phyloP scores from a whole-genome alignment of 2,329 filamentous ascomycete species.

The Botryotinia globosa region DNA sequence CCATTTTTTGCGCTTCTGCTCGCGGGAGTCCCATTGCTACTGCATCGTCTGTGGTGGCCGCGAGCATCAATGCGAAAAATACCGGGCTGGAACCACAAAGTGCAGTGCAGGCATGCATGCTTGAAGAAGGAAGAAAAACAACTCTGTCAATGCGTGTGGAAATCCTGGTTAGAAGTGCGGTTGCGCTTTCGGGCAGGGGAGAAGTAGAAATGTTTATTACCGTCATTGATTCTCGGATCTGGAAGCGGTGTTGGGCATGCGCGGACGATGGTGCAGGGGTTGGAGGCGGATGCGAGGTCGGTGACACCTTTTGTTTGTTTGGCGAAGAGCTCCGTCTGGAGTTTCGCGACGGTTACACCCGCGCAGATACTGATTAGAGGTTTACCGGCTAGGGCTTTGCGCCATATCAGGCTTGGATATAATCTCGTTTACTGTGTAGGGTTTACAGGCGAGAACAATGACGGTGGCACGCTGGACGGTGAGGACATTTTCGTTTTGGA shows the following conservation, averaged over 20 bases:
- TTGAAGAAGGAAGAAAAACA: constrained; percentile 60
- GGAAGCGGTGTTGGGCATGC: constrained; percentile 83
- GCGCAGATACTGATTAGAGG: constrained; percentile 79
- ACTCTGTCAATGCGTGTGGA: constrained; percentile 73
- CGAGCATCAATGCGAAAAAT: constrained; percentile 69
- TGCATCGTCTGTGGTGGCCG: constrained; percentile 72
- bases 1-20: constrained; percentile 71
- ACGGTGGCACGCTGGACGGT: constrained; percentile 68
- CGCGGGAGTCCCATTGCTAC: constrained; percentile 76
- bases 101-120: constrained; percentile 72
- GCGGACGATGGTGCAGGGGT: constrained; percentile 45
- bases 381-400: constrained; percentile 71
- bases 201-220: constrained; percentile 65
- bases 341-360: constrained; percentile 68
- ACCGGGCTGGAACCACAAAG: constrained; percentile 73
- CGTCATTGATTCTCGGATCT: constrained; percentile 79
- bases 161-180: constrained; percentile 67
- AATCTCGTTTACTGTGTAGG: constrained; percentile 68
- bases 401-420: constrained; percentile 66
- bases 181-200: constrained; percentile 52
- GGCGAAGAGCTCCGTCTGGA: constrained; percentile 56
- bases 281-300: constrained; percentile 41
- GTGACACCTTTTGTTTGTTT: neutral
- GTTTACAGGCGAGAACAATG: constrained; percentile 77
- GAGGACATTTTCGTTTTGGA: constrained; percentile 68